Evolutionary conservation across 192 early-diverging fungal genomes (phyloP).

Genomic region (Linnemannia elongata): DNA sequence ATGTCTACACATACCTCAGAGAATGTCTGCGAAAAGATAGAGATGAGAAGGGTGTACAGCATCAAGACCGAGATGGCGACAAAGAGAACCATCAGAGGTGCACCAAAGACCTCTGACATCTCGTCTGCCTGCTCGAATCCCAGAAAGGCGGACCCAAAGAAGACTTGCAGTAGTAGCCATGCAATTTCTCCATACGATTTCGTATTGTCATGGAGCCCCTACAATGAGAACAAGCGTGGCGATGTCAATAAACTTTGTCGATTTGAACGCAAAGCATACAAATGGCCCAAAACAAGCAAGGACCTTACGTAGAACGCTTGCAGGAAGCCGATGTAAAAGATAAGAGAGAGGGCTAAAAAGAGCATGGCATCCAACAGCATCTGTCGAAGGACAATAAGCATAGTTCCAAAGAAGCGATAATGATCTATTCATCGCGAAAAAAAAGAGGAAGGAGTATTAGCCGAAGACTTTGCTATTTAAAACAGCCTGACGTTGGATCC

Average conservation of each 20-base stretch:
- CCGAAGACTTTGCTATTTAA: too few relatives aligned
- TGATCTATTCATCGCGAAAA: conserved; percentile 26
- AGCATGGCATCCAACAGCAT: conserved; percentile 59
- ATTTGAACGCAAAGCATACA: neutral
- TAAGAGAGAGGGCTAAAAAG: conserved; percentile 52
- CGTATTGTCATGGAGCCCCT: conserved; percentile 48
- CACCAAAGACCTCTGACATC: conserved; percentile 52
- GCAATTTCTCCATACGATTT: conserved; percentile 56
- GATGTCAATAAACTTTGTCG: neutral
- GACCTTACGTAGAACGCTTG: conserved; percentile 50
- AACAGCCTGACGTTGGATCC: neutral
- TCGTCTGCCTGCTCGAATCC: conserved; percentile 57
- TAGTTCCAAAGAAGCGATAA: conserved; percentile 59
- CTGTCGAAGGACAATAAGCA: conserved; percentile 58
- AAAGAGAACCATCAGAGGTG: conserved; percentile 58
- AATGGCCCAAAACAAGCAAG: neutral
- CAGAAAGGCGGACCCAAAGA: conserved; percentile 56
- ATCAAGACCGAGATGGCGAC: conserved; percentile 58
- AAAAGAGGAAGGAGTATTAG: neutral
- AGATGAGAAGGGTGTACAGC: conserved; percentile 56
- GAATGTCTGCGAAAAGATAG: conserved; percentile 59
- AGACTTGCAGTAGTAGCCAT: conserved; percentile 56
- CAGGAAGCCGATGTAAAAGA: conserved; percentile 60
- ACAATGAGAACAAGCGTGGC: neutral
- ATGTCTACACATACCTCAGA: conserved; percentile 25